Conservation (phyloP, 2,329 filamentous ascomycete species). For the Anisogramma anomala region DNA sequence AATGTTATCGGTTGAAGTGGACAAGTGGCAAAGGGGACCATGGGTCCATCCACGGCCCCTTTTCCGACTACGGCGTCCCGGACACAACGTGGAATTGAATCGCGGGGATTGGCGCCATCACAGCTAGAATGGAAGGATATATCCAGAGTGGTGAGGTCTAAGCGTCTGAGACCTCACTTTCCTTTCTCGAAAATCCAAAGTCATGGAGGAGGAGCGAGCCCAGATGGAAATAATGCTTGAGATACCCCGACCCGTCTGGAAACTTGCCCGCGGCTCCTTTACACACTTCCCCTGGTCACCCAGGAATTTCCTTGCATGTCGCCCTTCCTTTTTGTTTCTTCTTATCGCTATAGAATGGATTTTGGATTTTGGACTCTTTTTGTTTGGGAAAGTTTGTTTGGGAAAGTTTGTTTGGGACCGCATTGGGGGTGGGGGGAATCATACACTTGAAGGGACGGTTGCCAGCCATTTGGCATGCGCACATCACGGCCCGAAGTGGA, state of each 20-base stretch:
- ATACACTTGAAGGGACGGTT: too few relatives aligned
- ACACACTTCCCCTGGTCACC: neutral
- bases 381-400: neutral
- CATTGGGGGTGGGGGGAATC: too few relatives aligned
- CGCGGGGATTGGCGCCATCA: neutral
- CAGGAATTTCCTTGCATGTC: neutral
- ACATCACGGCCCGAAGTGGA: slow-evolving; percentile 7
- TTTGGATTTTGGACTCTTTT: slow-evolving; percentile 7
- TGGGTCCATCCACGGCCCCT: too few relatives aligned
- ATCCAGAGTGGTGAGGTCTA: neutral
- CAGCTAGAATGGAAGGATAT: neutral
- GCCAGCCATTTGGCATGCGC: slow-evolving; percentile 6
- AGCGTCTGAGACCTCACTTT: slow-evolving; percentile 4
- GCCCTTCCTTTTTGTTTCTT: slow-evolving; percentile 4
- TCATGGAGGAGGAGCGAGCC: slow-evolving; percentile 7
- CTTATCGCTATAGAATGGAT: slow-evolving; percentile 7
- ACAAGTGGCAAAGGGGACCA: too few relatives aligned
- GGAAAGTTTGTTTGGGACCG: too few relatives aligned
- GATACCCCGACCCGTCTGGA: slow-evolving; percentile 14
- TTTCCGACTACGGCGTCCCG: too few relatives aligned
- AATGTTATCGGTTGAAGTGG: too few relatives aligned
- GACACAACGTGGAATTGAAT: too few relatives aligned
- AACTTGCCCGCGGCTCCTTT: slow-evolving; percentile 2
- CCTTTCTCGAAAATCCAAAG: neutral
- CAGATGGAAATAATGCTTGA: slow-evolving; percentile 13